Base-by-base conservation (phyloP, 2,329 filamentous ascomycete species). In the Phyllachora maydis region DNA sequence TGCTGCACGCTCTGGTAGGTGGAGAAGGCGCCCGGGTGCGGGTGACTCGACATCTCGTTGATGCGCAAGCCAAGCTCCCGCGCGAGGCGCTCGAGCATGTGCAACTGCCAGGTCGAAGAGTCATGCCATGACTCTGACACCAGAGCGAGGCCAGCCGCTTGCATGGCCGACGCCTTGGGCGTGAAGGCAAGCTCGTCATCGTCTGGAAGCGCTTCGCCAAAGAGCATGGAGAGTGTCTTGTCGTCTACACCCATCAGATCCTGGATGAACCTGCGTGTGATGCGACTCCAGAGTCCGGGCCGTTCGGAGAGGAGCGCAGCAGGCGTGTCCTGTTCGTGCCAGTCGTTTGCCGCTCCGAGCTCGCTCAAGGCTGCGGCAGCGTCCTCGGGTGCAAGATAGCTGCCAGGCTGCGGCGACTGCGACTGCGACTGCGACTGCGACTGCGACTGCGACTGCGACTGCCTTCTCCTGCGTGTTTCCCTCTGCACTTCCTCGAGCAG, bases 231-330 rank as follows among this genome's bases (percentile, higher is more conserved):
- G 6, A 98, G 59, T 11, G 88, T 56, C 23, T 66, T 65, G 32
- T 93, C 81, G 36, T 95, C 83, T 26, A 98, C 76, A 6, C 85
- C 85, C 42, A 95, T 76, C 20, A 98, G 52, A 40, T 93, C 82
- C 24, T 71, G 67, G 35, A 98, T 81, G 14, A 95, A 75, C 37
- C 72, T 79, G 28, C 76, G 67, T 3, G 85, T 91, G 23, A 95
- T 66, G 8, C 74, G 65, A 30, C 71, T 69, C 67, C 81, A 79
- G 33, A 90, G 64, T 1, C 75, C 71, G 32, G 81, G 70, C 19
- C 58, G 54, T 15, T 66, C 57, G 21, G 41, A 33, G 16, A 48
- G 40, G 4, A 52, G 11, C 9, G 25, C 18, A 17, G 11, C 47
- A 1, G 47, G 43, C 3, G 47, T 43, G 17, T 56, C 51, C 26